phyloP scores from a whole-genome alignment of 2,329 filamentous ascomycete genomes.

The Sporothrix brunneoviolacea region DNA sequence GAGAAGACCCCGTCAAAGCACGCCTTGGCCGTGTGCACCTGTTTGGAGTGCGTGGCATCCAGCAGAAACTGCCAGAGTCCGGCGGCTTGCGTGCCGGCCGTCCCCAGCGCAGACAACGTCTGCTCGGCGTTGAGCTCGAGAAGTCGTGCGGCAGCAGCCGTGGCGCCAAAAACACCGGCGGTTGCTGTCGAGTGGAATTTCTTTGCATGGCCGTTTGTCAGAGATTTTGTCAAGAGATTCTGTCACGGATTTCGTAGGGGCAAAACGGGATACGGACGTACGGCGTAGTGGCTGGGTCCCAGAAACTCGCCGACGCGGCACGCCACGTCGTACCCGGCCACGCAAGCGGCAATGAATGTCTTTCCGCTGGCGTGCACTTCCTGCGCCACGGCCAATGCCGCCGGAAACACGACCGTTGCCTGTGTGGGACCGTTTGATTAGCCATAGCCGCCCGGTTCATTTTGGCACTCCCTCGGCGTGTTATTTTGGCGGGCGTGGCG shows the following conservation, averaged over 20 bases:
- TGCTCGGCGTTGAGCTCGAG: background rate
- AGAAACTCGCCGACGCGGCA: conserved; percentile 5
- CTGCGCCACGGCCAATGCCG: conserved; percentile 3
- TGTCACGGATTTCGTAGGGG: no score
- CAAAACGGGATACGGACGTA: background rate
- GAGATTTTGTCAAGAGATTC: background rate
- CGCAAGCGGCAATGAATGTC: background rate
- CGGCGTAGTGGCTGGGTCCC: background rate
- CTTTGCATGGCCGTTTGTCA: background rate
- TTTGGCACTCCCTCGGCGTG: background rate
- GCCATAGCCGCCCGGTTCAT: no score
- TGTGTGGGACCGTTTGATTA: no score
- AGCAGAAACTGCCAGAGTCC: conserved; percentile 8
- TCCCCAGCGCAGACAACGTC: conserved; percentile 1
- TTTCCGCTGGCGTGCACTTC: background rate
- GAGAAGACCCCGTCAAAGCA: conserved; percentile 8
- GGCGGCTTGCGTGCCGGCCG: conserved; percentile 6
- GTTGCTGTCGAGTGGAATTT: conserved; percentile 7
- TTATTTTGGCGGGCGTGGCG: background rate
- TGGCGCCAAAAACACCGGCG: background rate
- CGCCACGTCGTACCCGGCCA: conserved; percentile 7
- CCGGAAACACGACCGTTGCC: conserved; percentile 9
- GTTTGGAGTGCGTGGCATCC: conserved; percentile 7
- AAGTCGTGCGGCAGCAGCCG: background rate
- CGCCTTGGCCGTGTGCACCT: conserved; percentile 10